These are phyloP conservation scores for Fusarium albosuccineum DNA, from an alignment of 2,329 filamentous ascomycete species.

Conservation along the genomic window DNA sequence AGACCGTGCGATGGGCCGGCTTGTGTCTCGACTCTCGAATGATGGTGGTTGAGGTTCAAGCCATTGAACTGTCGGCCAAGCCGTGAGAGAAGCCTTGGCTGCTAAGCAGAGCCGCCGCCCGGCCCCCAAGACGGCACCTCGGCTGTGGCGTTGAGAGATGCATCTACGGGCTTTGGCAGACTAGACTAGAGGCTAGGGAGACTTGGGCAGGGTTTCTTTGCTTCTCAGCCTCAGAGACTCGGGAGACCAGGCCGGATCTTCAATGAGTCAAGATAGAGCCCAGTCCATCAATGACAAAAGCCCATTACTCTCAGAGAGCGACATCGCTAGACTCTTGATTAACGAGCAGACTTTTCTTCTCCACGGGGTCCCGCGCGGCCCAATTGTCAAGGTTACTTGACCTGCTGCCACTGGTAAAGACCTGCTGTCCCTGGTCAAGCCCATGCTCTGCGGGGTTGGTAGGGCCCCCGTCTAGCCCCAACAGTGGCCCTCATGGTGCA, in stretches of 20 bases:
- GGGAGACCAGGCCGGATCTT: neutral
- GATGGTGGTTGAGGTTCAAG: too few relatives aligned
- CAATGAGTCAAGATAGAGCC: slow-evolving; percentile 8
- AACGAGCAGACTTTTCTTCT: slow-evolving; percentile 18
- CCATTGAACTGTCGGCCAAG: too few relatives aligned
- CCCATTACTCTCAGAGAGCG: slow-evolving; percentile 15
- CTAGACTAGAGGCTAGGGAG: neutral
- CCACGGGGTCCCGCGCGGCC: slow-evolving; percentile 11
- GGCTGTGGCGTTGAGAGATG: slow-evolving; percentile 32
- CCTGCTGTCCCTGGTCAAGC: slow-evolving; percentile 23
- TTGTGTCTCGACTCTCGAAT: too few relatives aligned
- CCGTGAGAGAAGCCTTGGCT: too few relatives aligned
- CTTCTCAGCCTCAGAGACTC: neutral
- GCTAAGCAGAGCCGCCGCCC: slow-evolving; percentile 26
- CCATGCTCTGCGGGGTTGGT: slow-evolving; percentile 30
- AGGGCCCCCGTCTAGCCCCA: neutral
- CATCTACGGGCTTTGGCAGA: neutral
- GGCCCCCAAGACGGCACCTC: slow-evolving; percentile 15
- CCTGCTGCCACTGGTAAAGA: slow-evolving; percentile 22
- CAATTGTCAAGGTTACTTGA: neutral
- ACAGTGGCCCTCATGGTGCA: slow-evolving; percentile 6
- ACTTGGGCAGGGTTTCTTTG: neutral
- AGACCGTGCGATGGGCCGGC: too few relatives aligned
- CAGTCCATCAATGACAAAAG: neutral
- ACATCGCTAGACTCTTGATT: slow-evolving; percentile 21